Evolutionary conservation across 106 monocot genomes (phyloP), one percentile per base, ranked within the genome.

Genomic region (Dioscorea zingiberensis): DNA sequence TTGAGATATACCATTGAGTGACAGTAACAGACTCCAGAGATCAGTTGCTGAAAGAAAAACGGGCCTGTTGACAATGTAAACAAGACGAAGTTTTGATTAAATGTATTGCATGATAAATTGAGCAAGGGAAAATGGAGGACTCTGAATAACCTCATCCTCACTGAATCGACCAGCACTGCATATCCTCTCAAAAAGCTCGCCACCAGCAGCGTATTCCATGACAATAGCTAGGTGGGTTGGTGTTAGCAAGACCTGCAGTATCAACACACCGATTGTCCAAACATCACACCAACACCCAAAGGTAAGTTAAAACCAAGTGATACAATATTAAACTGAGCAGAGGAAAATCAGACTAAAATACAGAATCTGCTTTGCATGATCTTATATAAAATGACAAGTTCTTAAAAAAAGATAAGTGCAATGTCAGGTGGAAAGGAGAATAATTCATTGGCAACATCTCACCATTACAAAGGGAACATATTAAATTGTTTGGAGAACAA

Each of bases 141-240:
- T 27, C 6, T 29, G 38, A 44, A 47, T 46, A 58, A 88, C 88
- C 88, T 88, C 88, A 68, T 88, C 88, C 65, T 88, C 88, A 56
- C 88, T 84, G 59, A 94, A 94, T 48, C 90, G 73, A 10, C 94
- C 90, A 64, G 94, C 87, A 66, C 51, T 76, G 76, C 87, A 85
- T 62, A 94, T 90, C 67, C 84, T 77, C 51, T 85, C 87, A 74
- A 94, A 94, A 21, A 94, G 82, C 71, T 94, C 94, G 17, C 94
- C 94, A 15, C 94, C 94, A 76, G 90, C 90, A 51, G 94, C 90
- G 70, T 94, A 94, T 74, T 94, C 94, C 94, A 94, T 94, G 48
- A 94, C 79, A 64, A 94, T 94, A 48, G 94, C 87, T 23, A 94
- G 71, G 69, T 94, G 90, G 10, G 80, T 94, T n/a, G 82, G 87